Evolutionary conservation across 2,329 filamentous ascomycete species (phyloP), one percentile per base, ranked within the genome.

Genomic region (Fonsecaea erecta): DNA sequence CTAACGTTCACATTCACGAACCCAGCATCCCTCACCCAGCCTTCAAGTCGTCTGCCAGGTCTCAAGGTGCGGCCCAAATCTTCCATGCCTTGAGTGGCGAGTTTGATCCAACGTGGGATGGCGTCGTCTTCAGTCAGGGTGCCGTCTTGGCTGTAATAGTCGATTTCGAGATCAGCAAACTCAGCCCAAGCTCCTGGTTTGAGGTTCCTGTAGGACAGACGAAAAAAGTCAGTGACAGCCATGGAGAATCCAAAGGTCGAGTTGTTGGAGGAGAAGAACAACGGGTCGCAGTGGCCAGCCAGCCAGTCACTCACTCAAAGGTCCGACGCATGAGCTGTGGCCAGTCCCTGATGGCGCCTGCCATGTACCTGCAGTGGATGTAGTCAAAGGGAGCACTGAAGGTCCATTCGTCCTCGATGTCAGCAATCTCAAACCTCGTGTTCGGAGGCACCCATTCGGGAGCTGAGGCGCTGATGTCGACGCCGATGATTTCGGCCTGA

Each of bases 271-370:
- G 30, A 32, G 9, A 32, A 9, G n/a, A n/a, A n/a, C 30, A 32
- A 32, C 0, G 35, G 35, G 35, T 40, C 35, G 2, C 35, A 18
- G 35, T 16, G 35, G n/a, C 14, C 12, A 40, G 14, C n/a, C n/a
- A n/a, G n/a, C n/a, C n/a, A n/a, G n/a, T 14, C 14, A 54, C 52
- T 18, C 30, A 54, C 52, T 54, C 52, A 54, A 70, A 73, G 52
- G 68, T 56, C 52, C 55, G 65, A 5, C 32, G 35, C 63, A 86
- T 80, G 0, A 87, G 72, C 12, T 71, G 76, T 1, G 78, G 78
- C 85, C 85, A 88, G 70, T 88, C 79, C 57, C 80, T 82, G 65
- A 88, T 83, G 1, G 82, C 83, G 77, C 84, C 81, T 14, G 83
- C 82, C 1, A 84, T 83, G 63, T 85, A 81, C 4, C 86, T 80